These are phyloP conservation scores for Eutypa lata DNA, from an alignment of 2,329 filamentous ascomycete genomes.

Conservation along the genomic window DNA sequence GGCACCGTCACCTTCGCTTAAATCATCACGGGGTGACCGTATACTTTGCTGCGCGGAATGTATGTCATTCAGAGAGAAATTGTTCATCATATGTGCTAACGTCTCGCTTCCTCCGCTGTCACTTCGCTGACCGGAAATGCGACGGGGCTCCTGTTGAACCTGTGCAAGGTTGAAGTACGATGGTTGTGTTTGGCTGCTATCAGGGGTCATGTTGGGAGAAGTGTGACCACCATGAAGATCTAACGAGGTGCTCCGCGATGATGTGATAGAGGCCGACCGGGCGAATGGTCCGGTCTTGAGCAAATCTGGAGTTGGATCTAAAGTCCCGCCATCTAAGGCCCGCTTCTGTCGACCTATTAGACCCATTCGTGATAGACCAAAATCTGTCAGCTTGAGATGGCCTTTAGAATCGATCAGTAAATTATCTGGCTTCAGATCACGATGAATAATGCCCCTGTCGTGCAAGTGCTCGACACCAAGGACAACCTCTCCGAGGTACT, in stretches of 20 bases:
- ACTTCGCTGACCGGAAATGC: constrained; percentile 79
- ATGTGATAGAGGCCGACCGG: constrained; percentile 78
- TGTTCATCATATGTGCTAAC: constrained; percentile 76
- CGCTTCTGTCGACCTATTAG: constrained; percentile 94
- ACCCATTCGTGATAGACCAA: constrained; percentile 95
- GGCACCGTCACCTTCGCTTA: constrained; percentile 65
- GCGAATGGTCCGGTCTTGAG: constrained; percentile 90
- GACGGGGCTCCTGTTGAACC: constrained; percentile 55
- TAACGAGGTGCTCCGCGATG: constrained; percentile 89
- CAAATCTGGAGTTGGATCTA: constrained; percentile 86
- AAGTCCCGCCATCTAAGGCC: constrained; percentile 71
- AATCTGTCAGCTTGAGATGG: constrained; percentile 95
- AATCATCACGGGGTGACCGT: constrained; percentile 69
- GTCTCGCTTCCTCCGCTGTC: constrained; percentile 91
- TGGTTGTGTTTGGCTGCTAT: constrained; percentile 72
- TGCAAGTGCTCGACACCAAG: constrained; percentile 97
- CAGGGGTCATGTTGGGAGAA: constrained; percentile 85
- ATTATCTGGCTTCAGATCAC: constrained; percentile 96
- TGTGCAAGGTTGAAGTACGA: constrained; percentile 84
- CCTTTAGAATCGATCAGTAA: constrained; percentile 95
- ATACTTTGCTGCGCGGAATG: constrained; percentile 44
- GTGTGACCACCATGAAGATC: constrained; percentile 71
- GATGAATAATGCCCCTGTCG: constrained; percentile 90
- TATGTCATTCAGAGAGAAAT: constrained; percentile 69
- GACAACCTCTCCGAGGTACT: constrained; percentile 93